Conservation (phyloP, 108 stramenopile genomes). For the Schizochytrium sp. region DNA sequence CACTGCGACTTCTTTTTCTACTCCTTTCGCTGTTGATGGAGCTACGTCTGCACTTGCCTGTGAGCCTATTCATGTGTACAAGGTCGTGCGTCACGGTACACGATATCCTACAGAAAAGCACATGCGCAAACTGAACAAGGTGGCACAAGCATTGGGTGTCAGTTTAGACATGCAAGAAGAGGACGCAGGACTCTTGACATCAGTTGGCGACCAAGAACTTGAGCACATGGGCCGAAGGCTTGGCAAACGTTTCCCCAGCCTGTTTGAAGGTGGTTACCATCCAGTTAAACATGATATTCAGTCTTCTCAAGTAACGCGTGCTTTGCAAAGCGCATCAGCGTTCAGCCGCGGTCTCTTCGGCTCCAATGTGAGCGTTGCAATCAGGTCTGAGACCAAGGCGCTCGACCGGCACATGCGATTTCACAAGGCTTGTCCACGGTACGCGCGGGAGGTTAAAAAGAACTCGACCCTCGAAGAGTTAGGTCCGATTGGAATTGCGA, state of each 20-base stretch:
- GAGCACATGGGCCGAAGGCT: conserved; percentile 17
- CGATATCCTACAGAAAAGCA: conserved; percentile 49
- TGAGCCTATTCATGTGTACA: conserved; percentile 45
- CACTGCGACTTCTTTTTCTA: too few species aligned
- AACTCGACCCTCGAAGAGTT: conserved; percentile 19
- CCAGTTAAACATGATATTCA: conserved; percentile 26
- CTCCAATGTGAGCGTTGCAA: background rate
- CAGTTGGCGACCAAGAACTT: background rate
- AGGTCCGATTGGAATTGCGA: background rate
- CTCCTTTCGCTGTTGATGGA: too few species aligned
- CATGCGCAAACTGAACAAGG: background rate
- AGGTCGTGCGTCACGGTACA: conserved; percentile 44
- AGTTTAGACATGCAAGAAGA: background rate
- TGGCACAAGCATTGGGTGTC: background rate
- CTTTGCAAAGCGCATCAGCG: conserved; percentile 1
- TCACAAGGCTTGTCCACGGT: conserved; percentile 26
- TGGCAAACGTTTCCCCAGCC: background rate
- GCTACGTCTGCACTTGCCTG: background rate
- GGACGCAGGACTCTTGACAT: conserved; percentile 34
- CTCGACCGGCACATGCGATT: conserved; percentile 26
- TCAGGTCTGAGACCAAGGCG: conserved; percentile 26
- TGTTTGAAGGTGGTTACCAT: conserved; percentile 3
- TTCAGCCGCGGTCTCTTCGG: background rate
- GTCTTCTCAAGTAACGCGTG: background rate
- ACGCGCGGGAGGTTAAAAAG: background rate